A percentile compares a stretch with the other conserved stretches of the same genome.
Conservation (phyloP, 2,329 filamentous ascomycete species). For the Aspergillus transmontanensis region DNA sequence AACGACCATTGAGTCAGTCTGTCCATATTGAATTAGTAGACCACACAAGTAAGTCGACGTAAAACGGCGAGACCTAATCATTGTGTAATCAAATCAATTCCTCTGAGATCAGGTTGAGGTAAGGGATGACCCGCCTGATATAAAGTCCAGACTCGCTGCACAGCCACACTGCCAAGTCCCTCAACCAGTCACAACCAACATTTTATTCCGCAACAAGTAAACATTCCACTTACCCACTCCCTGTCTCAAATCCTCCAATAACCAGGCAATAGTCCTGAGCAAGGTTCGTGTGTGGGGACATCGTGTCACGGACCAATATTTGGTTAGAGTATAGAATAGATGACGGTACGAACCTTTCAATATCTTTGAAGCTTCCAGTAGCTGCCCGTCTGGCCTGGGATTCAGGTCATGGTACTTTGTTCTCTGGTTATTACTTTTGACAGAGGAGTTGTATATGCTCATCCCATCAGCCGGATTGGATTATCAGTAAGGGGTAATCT, state of each 20-base stretch:
- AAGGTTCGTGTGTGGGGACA: background rate
- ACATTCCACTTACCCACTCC: background rate
- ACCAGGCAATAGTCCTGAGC: background rate
- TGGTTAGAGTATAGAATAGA: background rate
- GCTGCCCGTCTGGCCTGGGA: background rate
- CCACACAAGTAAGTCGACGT: background rate
- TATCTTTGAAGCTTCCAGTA: background rate
- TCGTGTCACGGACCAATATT: background rate
- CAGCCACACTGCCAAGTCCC: constrained; percentile 1
- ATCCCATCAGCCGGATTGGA: too few relatives aligned
- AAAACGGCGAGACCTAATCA: too few relatives aligned
- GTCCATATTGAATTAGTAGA: background rate
- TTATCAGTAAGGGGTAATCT: too few relatives aligned
- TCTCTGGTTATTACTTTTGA: background rate
- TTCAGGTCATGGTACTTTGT: too few relatives aligned
- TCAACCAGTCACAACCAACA: background rate
- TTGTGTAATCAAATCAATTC: background rate
- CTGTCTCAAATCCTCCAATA: background rate
- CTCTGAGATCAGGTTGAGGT: background rate
- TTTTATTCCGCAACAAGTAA: background rate
- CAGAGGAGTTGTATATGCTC: background rate
- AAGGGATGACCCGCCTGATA: background rate
- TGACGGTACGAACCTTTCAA: background rate
- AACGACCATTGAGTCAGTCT: background rate
- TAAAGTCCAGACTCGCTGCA: background rate